Conservation (phyloP, 768 basidiomycete species). For the Pisolithus microcarpus region DNA sequence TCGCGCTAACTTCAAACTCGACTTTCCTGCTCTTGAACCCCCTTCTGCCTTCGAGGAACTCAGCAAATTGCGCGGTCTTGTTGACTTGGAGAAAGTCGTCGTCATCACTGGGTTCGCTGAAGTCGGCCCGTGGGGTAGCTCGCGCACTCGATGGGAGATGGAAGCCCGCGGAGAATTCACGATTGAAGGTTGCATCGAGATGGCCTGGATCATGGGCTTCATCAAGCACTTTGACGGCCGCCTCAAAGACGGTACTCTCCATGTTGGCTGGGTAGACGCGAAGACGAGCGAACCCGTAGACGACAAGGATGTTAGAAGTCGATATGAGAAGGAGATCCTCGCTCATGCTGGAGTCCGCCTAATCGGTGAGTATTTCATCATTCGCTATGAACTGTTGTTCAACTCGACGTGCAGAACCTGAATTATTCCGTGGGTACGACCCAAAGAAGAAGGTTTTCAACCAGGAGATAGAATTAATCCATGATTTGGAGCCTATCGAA, state of each 20-base stretch:
- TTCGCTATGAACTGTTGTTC: conserved; percentile 8
- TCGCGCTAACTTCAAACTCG: conserved; percentile 96
- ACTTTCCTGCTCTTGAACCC: conserved; percentile 82
- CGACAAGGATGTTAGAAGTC: conserved; percentile 92
- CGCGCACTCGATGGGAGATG: conserved; percentile 99
- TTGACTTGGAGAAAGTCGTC: conserved; percentile 93
- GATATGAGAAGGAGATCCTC: conserved; percentile 92
- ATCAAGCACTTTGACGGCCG: conserved; percentile 99
- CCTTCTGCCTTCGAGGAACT: conserved; percentile 67
- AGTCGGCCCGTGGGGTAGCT: conserved; percentile 97
- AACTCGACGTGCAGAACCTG: conserved; percentile 61
- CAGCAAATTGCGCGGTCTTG: conserved; percentile 71
- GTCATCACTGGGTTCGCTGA: conserved; percentile 97
- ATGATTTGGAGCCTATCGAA: conserved; percentile 95
- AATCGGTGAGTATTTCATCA: conserved; percentile 59
- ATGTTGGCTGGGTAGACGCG: conserved; percentile 98
- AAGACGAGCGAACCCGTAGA: conserved; percentile 92
- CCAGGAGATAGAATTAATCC: conserved; percentile 93
- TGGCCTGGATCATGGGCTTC: conserved; percentile 99
- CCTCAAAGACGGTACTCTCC: conserved; percentile 82
- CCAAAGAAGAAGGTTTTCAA: conserved; percentile 97
- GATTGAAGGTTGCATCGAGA: conserved; percentile 96
- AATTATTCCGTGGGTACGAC: conserved; percentile 96
- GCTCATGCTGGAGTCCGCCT: conserved; percentile 87
- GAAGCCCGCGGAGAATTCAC: conserved; percentile 96